These are phyloP conservation scores for Phytophthora aleatoria DNA, from an alignment of 352 stramenopile genomes.

Conservation along the genomic window DNA sequence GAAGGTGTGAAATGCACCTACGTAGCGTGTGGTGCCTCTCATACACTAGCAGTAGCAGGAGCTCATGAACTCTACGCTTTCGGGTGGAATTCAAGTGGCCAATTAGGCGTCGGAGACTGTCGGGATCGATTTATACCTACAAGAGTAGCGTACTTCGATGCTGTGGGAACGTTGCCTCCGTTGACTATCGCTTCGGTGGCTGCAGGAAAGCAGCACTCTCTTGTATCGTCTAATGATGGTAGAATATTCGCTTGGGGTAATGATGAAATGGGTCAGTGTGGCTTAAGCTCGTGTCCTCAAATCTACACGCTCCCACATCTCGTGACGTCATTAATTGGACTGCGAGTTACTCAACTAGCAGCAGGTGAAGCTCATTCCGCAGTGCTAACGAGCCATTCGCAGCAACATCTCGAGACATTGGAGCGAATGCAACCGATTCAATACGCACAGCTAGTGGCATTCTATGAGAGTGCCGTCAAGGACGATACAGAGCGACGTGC, in stretches of 20 bases:
- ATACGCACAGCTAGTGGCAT: conserved; percentile 48
- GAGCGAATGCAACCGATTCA: conserved; percentile 49
- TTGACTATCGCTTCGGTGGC: conserved; percentile 47
- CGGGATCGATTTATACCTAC: conserved; percentile 47
- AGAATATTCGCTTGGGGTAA: conserved; percentile 73
- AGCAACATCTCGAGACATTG: conserved; percentile 48
- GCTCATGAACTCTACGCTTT: conserved; percentile 53
- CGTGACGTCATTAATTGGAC: conserved; percentile 59
- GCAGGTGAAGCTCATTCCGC: conserved; percentile 63
- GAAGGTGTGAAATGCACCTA: conserved; percentile 41
- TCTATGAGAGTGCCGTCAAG: conserved; percentile 44
- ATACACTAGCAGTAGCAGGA: conserved; percentile 58
- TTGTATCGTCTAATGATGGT: conserved; percentile 50
- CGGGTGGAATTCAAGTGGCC: conserved; percentile 60
- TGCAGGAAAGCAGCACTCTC: conserved; percentile 61
- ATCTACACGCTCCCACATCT: conserved; percentile 80
- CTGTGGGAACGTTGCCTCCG: conserved; percentile 3
- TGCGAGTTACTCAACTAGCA: conserved; percentile 55
- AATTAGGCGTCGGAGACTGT: conserved; percentile 69
- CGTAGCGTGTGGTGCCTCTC: conserved; percentile 60
- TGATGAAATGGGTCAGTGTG: conserved; percentile 78
- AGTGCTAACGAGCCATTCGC: conserved; percentile 44
- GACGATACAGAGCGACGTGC: conserved; percentile 43
- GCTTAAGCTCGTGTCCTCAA: conserved; percentile 66
- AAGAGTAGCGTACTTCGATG: conserved; percentile 60